Evolutionary conservation across 345 rosid genomes (phyloP), one percentile per base, ranked within the genome.

Genomic region (Garcia nutans): DNA sequence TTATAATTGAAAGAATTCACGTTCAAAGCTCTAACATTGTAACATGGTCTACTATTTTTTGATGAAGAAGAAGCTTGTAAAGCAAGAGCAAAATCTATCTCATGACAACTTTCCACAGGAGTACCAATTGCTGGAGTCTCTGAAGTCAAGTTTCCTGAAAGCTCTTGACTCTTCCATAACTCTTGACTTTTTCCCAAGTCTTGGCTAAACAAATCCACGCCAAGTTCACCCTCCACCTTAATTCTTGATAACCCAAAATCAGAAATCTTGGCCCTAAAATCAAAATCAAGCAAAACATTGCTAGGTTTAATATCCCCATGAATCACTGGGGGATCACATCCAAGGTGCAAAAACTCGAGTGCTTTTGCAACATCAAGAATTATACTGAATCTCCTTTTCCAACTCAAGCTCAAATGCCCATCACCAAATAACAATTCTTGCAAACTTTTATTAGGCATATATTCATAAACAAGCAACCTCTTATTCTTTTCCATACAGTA

Each of bases 271-370:
- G 93, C 97, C 59, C 82, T 88, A 56, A 84, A 88, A 56, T 96
- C 97, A 74, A 91, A 86, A 79, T 93, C 97, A 2, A 96, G 91
- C 77, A 96, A 86, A 28, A 93, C 97, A 81, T 96, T 96, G 72
- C 99, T 92, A 0, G 99, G 99, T 86, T 96, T 96, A 13, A 96
- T 84, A 70, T 96, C 99, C 31, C 99, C 99, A 72, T 96, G 99
- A 81, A 96, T 91, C 81, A 96, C 97, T 0, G 98, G 97, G 11
- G 97, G 99, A 61, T 93, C 98, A 78, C 97, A 93, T 1, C 93
- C 98, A 59, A 87, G 82, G 78, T 96, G 99, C 85, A 96, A 74
- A 77, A 85, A 92, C 68, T 96, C 97, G 12, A 96, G 86, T 45
- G 98, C 99, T 84, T 84, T 89, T 1, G 97, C 91, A 61, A 96